Base-by-base conservation (phyloP, 208 protist species). In the Leishmania martiniquensis region DNA sequence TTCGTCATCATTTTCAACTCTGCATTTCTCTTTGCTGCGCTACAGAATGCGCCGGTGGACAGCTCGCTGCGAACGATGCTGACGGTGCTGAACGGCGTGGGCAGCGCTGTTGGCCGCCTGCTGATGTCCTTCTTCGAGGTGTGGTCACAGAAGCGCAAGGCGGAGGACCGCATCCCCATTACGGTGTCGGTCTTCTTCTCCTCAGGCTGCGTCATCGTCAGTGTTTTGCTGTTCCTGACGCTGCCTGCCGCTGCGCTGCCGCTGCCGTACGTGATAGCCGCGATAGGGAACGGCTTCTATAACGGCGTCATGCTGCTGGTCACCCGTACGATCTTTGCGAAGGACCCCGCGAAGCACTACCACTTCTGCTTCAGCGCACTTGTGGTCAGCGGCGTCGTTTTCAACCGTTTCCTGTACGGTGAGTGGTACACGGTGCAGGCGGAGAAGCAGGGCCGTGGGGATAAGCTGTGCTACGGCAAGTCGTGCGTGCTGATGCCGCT, bases 351-450 rank as follows among this genome's bases (percentile, higher is more conserved):
- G 44, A 92, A 92, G 87, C 89, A 92, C 81, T 95, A 93, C 80
- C 85, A 93, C 81, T 89, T 91, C 72, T 87, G 78, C 72, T 87
- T 86, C 51, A 72, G 85, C 4, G 77, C 85, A 22, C 73, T 65
- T 7, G 83, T 92, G 66, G 3, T 72, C 86, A 17, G 29, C 25
- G 80, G 81, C 13, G 69, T 95, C 34, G 67, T 91, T 37, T 82
- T 90, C 60, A 93, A 93, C 79, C 85, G 88, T 42, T 77, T 93
- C 42, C 70, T 95, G 52, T 95, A 90, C 66, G 91, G 84, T 25
- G 91, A 93, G 83, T 91, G 85, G 85, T 95, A 95, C 78, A 84
- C 85, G 42, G 76, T 84, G 68, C 78, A 91, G 85, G 89, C 89
- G 3, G 80, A 84, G 6, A 87, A 90, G 79, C 82, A 93, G 69